phyloP scores from a whole-genome alignment of 495 filamentous ascomycete species.

The Antarctomyces pellizariae region DNA sequence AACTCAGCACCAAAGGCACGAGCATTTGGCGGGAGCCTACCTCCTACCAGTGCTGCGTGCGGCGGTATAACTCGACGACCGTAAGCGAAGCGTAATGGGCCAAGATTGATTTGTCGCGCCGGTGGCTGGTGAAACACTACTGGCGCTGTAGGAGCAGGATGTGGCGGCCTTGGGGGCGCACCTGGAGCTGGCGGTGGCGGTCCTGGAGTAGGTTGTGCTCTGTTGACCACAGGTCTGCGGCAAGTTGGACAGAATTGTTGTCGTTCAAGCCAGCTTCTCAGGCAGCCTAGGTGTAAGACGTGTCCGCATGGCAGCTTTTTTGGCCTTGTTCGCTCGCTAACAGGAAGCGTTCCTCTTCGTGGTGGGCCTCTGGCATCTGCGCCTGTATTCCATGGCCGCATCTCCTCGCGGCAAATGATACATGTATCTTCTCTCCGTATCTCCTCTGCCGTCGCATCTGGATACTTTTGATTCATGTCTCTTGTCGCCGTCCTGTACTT shows the following conservation, averaged over 20 bases:
- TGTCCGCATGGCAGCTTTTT: constrained; percentile 95
- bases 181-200: constrained; percentile 11
- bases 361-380: constrained; percentile 16
- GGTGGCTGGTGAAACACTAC: too few relatives aligned
- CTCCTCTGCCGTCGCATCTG: constrained; percentile 78
- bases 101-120: too few relatives aligned
- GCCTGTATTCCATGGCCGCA: constrained; percentile 46
- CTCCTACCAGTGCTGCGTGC: too few relatives aligned
- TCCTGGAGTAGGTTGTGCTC: constrained; percentile 9
- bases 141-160: too few relatives aligned
- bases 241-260: constrained; percentile 96
- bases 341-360: constrained; percentile 17
- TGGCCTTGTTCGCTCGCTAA: constrained; percentile 62
- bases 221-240: constrained; percentile 50
- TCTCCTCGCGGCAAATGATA: constrained; percentile 94
- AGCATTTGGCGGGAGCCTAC: too few relatives aligned
- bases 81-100: too few relatives aligned
- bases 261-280: constrained; percentile 92
- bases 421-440: constrained; percentile 71
- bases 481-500: constrained; percentile 70
- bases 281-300: constrained; percentile 79
- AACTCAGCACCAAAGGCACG: too few relatives aligned
- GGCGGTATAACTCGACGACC: too few relatives aligned
- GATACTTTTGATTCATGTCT: constrained; percentile 80
- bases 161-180: too few relatives aligned